phyloP scores from a whole-genome alignment of 805 yeast species.

The Blastobotrys mokoenaii region DNA sequence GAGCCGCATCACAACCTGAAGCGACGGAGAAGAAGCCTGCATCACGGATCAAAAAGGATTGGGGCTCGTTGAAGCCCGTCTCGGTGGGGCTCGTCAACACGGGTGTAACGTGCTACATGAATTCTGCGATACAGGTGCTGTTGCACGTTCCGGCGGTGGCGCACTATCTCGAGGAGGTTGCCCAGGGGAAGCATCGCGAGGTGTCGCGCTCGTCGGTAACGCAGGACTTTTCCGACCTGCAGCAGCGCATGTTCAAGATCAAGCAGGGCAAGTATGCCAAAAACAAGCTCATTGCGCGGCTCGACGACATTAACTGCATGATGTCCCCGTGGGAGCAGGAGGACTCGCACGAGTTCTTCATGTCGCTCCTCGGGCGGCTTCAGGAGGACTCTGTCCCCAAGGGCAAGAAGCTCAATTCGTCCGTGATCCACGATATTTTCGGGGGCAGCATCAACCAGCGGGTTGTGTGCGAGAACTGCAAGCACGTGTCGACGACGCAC shows the following conservation, averaged over 20 bases:
- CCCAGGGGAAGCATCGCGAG: constrained; percentile 39
- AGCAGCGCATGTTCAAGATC: constrained; percentile 17
- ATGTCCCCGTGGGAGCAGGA: constrained; percentile 98
- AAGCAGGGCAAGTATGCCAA: constrained; percentile 46
- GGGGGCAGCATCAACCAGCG: constrained; percentile 84
- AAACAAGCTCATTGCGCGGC: constrained; percentile 55
- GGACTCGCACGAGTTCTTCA: constrained; percentile 94
- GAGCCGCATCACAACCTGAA: constrained; percentile 2
- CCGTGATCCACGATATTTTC: constrained; percentile 84
- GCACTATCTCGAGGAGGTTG: constrained; percentile 66
- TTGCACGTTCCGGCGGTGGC: constrained; percentile 86
- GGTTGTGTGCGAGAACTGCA: constrained; percentile 76
- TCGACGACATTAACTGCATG: constrained; percentile 86
- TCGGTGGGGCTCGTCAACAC: constrained; percentile 76
- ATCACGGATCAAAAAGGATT: constrained; percentile 54
- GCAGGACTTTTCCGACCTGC: constrained; percentile 24
- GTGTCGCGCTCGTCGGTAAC: constrained; percentile 21
- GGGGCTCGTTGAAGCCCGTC: constrained; percentile 39
- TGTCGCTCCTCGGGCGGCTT: constrained; percentile 78
- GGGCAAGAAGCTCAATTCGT: constrained; percentile 73
- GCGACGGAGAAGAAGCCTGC: neutral
- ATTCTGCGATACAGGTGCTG: constrained; percentile 87
- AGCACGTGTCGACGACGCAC: constrained; percentile 73
- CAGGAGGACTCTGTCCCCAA: constrained; percentile 92
- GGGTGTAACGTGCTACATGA: constrained; percentile 96